Evolutionary conservation across 805 yeast species (phyloP).

Genomic region (Hanseniaspora guilliermondii): DNA sequence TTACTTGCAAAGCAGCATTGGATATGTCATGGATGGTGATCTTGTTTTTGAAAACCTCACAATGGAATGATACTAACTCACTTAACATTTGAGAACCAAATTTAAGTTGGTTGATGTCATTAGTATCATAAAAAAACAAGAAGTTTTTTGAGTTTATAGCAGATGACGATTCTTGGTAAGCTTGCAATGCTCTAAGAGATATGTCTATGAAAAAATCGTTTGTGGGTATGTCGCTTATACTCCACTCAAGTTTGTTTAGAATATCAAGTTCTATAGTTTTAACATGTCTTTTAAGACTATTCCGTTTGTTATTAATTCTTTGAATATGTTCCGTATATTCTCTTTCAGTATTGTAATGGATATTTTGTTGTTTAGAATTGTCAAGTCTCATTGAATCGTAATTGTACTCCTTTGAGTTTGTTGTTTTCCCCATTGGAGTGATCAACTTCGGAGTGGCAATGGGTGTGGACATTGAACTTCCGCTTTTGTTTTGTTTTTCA

Average conservation of each 20-base stretch:
- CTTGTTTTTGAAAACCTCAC: slow-evolving; percentile 35
- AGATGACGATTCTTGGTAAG: slow-evolving; percentile 15
- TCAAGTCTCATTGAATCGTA: slow-evolving; percentile 1
- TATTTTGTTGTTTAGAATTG: neutral
- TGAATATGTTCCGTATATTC: slow-evolving; percentile 8
- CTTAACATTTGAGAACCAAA: slow-evolving; percentile 49
- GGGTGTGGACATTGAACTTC: slow-evolving; percentile 11
- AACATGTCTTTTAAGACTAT: slow-evolving; percentile 28
- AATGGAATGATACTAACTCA: slow-evolving; percentile 53
- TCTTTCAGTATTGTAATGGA: neutral
- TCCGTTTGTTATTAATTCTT: slow-evolving; percentile 5
- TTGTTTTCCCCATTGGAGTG: slow-evolving; percentile 18
- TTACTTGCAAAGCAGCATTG: slow-evolving; percentile 39
- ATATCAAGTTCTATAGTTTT: slow-evolving; percentile 60
- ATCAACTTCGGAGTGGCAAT: slow-evolving; percentile 4
- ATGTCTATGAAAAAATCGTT: slow-evolving; percentile 54
- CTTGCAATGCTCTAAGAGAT: slow-evolving; percentile 27
- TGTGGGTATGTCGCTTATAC: slow-evolving; percentile 42
- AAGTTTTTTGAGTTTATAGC: slow-evolving; percentile 15
- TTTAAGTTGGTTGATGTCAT: slow-evolving; percentile 36
- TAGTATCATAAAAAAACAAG: slow-evolving; percentile 17
- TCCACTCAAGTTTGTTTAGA: slow-evolving; percentile 53
- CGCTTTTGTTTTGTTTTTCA: slow-evolving; percentile 23
- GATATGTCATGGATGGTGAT: slow-evolving; percentile 37
- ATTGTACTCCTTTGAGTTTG: slow-evolving; percentile 34